These are phyloP conservation scores for Eutrema yunnanense DNA, from an alignment of 345 rosid species.

Conservation along the genomic window DNA sequence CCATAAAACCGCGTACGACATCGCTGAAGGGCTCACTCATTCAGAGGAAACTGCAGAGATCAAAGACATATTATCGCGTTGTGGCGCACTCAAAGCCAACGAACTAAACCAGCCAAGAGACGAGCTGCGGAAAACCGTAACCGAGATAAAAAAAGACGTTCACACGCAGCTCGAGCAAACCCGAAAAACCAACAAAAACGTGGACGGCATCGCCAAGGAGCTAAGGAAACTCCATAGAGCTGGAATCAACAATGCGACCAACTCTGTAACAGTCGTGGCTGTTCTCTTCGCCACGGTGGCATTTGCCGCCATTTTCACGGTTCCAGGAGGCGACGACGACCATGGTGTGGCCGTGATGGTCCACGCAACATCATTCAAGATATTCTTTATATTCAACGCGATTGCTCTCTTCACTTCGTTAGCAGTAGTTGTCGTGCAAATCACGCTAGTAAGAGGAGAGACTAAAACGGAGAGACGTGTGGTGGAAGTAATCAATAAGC, in stretches of 20 bases:
- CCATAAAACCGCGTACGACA: constrained; percentile 73
- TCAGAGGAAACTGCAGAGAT: constrained; percentile 67
- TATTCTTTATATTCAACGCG: constrained; percentile 70
- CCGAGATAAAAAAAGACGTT: constrained; percentile 73
- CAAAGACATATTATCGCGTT: constrained; percentile 47
- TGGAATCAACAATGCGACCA: constrained; percentile 83
- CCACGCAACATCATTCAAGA: constrained; percentile 42
- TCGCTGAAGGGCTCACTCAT: constrained; percentile 73
- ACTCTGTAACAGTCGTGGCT: constrained; percentile 84
- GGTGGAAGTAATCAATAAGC: constrained; percentile 75
- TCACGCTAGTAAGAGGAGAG: constrained; percentile 83
- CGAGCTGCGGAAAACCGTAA: constrained; percentile 73
- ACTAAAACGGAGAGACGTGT: constrained; percentile 72
- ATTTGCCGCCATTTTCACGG: constrained; percentile 74
- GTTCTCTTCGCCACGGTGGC: constrained; percentile 95
- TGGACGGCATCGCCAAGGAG: constrained; percentile 71
- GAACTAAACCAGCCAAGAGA: constrained; percentile 77
- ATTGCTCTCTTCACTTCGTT: constrained; percentile 79
- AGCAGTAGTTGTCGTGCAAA: constrained; percentile 91
- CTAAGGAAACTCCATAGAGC: constrained; percentile 70
- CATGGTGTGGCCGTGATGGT: constrained; percentile 57
- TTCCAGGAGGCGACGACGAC: constrained; percentile 72
- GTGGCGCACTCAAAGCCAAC: constrained; percentile 68
- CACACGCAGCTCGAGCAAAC: constrained; percentile 87
- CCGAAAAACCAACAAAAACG: constrained; percentile 73